A percentile compares a stretch with the other conserved stretches of the same genome.
These are phyloP conservation scores for Styphnolobium japonicum DNA, from an alignment of 306 rosid species.

Conservation along the genomic window DNA sequence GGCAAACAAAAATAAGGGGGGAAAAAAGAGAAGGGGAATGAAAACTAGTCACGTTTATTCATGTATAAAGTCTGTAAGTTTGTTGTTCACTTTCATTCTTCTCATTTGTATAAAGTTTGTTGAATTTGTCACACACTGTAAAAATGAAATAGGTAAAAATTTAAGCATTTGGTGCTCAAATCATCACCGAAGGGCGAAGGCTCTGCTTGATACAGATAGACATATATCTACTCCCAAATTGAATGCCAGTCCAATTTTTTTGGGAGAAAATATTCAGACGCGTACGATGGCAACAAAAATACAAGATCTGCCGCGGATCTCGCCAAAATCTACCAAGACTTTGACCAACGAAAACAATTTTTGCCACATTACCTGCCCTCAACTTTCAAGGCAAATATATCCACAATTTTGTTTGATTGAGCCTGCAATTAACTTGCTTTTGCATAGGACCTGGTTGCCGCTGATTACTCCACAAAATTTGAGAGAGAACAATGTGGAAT, in stretches of 20 bases:
- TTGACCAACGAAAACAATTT: background rate
- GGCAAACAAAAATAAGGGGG: no score
- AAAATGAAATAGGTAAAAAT: no score
- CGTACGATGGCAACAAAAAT: background rate
- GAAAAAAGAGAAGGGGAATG: no score
- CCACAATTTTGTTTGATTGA: slow-evolving; percentile 10
- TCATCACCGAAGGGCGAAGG: background rate
- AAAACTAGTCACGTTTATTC: no score
- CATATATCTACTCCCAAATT: background rate
- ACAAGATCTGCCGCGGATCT: background rate
- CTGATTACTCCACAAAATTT: slow-evolving; percentile 19
- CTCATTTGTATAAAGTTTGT: no score
- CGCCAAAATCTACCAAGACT: slow-evolving; percentile 13
- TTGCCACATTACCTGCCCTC: background rate
- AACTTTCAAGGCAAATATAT: background rate
- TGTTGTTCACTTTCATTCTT: no score
- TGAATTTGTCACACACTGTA: no score
- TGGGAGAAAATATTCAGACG: slow-evolving; percentile 3
- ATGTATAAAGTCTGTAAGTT: no score
- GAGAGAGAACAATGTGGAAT: slow-evolving; percentile 6
- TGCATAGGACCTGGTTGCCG: background rate
- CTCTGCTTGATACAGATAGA: background rate
- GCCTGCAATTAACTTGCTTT: background rate
- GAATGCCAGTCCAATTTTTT: slow-evolving; percentile 14
- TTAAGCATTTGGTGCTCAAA: background rate